phyloP scores from a whole-genome alignment of 2,329 filamentous ascomycete species.

The Endothia cerciana region DNA sequence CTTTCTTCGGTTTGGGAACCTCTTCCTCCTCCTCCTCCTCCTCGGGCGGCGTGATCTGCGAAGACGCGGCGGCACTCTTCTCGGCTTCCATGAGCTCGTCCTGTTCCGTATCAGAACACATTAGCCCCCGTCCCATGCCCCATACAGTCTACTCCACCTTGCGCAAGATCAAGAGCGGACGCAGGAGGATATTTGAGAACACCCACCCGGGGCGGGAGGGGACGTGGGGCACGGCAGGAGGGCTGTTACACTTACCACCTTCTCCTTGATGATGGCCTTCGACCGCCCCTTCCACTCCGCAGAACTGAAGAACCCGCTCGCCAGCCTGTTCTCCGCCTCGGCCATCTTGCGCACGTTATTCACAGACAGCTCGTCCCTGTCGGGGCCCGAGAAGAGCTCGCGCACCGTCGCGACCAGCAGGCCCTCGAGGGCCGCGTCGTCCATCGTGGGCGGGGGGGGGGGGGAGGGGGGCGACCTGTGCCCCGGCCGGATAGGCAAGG shows the following conservation, averaged over 20 bases:
- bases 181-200: too few species aligned
- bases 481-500: too few species aligned
- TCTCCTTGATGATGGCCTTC: constrained; percentile 59
- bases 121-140: background rate
- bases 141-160: background rate
- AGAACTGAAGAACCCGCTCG: constrained; percentile 53
- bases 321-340: constrained; percentile 53
- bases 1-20: constrained; percentile 30
- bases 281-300: constrained; percentile 61
- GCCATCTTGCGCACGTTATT: constrained; percentile 59
- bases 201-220: too few species aligned
- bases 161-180: background rate
- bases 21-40: constrained; percentile 32
- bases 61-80: constrained; percentile 17
- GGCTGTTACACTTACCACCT: constrained; percentile 50
- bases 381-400: constrained; percentile 47
- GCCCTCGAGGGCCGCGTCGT: constrained; percentile 44
- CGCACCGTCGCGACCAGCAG: constrained; percentile 52
- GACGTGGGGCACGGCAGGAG: too few species aligned
- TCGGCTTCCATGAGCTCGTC: constrained; percentile 20
- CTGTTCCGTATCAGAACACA: constrained; percentile 16
- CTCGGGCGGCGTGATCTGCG: constrained; percentile 7
- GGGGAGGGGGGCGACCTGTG: too few species aligned
- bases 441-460: background rate
- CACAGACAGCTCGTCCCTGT: constrained; percentile 55